Percentiles rank a stretch among this genome's conserved stretches.
These are phyloP conservation scores for Barnettozyma botsteinii DNA, from an alignment of 805 yeast genomes.

Conservation along the genomic window DNA sequence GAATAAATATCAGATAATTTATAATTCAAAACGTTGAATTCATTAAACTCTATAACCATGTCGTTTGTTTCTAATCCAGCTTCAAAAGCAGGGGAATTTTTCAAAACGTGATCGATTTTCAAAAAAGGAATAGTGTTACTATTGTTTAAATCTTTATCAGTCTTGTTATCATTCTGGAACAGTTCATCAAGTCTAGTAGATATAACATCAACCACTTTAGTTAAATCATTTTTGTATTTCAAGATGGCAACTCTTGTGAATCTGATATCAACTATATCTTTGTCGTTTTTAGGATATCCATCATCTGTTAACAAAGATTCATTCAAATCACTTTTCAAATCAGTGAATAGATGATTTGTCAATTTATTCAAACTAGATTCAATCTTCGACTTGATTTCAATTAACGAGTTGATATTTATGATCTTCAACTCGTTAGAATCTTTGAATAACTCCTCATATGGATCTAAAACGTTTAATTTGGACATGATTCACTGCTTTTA, in stretches of 20 bases:
- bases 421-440: too few species aligned
- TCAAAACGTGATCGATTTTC: constrained; percentile 17
- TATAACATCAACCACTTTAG: constrained; percentile 40
- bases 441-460: neutral
- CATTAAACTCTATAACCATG: constrained; percentile 37
- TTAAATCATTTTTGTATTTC: constrained; percentile 65
- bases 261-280: constrained; percentile 68
- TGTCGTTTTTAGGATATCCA: constrained; percentile 83
- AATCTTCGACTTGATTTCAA: neutral
- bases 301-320: constrained; percentile 61
- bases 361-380: constrained; percentile 2
- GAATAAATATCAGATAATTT: constrained; percentile 27
- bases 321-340: constrained; percentile 40
- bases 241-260: constrained; percentile 57
- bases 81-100: constrained; percentile 45
- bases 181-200: constrained; percentile 42
- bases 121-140: constrained; percentile 40
- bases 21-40: constrained; percentile 47
- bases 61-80: constrained; percentile 55
- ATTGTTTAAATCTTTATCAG: neutral
- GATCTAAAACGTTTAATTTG: constrained; percentile 1
- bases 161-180: constrained; percentile 23
- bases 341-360: neutral
- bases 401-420: neutral
- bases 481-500: neutral